A percentile compares a stretch with the other conserved stretches of the same genome.
Conservation (phyloP, 1,284 basidiomycete genomes). For the Blastosporella zonata region DNA sequence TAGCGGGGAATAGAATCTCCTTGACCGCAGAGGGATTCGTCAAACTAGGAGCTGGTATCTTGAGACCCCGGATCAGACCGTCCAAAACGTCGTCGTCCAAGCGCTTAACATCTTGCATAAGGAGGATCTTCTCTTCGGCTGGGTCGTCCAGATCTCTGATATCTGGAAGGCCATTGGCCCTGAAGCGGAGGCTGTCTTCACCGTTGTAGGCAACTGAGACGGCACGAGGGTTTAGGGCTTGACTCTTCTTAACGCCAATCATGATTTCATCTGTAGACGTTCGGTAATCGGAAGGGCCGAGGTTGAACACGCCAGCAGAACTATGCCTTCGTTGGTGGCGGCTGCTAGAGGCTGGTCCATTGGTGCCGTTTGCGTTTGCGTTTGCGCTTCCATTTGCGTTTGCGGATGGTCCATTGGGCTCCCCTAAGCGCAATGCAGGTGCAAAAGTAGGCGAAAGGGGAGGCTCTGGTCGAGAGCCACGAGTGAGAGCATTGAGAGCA, state of each 20-base stretch:
- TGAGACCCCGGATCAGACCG: conserved; percentile 87
- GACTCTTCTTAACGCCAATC: conserved; percentile 72
- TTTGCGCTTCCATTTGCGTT: conserved; percentile 10
- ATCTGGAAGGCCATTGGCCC: conserved; percentile 73
- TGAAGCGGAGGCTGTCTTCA: conserved; percentile 70
- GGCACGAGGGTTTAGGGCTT: conserved; percentile 79
- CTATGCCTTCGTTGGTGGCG: conserved; percentile 82
- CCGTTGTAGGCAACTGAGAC: conserved; percentile 90
- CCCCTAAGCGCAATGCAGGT: conserved; percentile 62
- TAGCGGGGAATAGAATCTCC: conserved; percentile 99
- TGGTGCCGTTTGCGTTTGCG: conserved; percentile 29
- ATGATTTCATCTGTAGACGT: conserved; percentile 80
- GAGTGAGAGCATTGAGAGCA: conserved; percentile 82
- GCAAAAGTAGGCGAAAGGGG: conserved; percentile 82
- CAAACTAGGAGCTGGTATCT: conserved; percentile 89
- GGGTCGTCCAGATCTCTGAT: conserved; percentile 80
- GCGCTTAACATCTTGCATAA: conserved; percentile 89
- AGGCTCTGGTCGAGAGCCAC: conserved; percentile 64
- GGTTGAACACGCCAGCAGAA: conserved; percentile 76
- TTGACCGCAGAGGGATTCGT: conserved; percentile 93
- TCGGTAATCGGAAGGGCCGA: conserved; percentile 57
- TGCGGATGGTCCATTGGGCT: conserved; percentile 36
- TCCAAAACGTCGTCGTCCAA: conserved; percentile 94
- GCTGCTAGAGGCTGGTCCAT: conserved; percentile 34
- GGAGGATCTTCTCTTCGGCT: conserved; percentile 91